Conservation (phyloP, 1,284 basidiomycete species). For the Ganoderma sinense region DNA sequence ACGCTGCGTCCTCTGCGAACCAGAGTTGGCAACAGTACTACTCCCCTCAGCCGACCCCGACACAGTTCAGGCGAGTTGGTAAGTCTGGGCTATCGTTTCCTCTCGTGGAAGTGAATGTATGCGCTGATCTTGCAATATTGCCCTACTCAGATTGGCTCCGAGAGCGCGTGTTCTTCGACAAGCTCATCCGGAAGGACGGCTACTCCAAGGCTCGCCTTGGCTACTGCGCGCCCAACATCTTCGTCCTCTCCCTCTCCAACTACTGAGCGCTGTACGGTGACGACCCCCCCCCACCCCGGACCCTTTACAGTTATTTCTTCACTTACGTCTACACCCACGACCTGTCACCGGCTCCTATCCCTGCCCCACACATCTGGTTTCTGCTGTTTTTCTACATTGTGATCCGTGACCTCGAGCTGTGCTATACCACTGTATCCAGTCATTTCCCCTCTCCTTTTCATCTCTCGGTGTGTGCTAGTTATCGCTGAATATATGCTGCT, state of each 20-base stretch:
- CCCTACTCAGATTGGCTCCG: conserved; percentile 73
- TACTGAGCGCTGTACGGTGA: conserved; percentile 18
- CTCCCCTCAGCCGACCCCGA: conserved; percentile 50
- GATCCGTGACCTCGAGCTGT: conserved; percentile 19
- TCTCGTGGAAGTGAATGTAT: background rate
- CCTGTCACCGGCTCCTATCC: background rate
- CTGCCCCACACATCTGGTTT: background rate
- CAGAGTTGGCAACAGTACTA: conserved; percentile 49
- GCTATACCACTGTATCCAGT: conserved; percentile 16
- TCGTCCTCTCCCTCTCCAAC: conserved; percentile 57
- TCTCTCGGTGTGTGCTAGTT: conserved; percentile 1
- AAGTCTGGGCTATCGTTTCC: conserved; percentile 36
- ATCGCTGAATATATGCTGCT: conserved; percentile 7
- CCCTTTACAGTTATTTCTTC: conserved; percentile 18
- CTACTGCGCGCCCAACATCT: conserved; percentile 79
- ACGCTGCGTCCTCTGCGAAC: conserved; percentile 52
- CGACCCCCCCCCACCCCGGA: background rate
- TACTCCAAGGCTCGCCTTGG: conserved; percentile 70
- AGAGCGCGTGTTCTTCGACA: conserved; percentile 74
- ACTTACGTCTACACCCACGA: conserved; percentile 8
- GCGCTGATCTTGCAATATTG: background rate
- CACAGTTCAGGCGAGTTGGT: conserved; percentile 66
- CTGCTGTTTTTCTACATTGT: conserved; percentile 9
- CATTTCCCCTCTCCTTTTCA: background rate
- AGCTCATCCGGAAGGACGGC: conserved; percentile 61